phyloP scores from a whole-genome alignment of 2,329 filamentous ascomycete species.

The Salinomyces thailandicus region DNA sequence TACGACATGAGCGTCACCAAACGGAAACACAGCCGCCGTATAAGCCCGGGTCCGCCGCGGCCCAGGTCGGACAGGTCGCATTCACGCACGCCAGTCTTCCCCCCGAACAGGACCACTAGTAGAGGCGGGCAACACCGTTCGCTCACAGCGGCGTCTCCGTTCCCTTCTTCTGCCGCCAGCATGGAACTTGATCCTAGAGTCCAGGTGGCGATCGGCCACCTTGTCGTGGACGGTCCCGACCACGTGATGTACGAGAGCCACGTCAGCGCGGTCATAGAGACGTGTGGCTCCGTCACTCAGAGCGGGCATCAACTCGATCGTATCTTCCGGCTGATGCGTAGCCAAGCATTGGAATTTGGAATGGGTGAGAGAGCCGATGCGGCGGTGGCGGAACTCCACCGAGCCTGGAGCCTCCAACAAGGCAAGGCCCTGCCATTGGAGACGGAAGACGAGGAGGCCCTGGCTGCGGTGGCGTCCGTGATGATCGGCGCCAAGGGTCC shows the following conservation, averaged over 20 bases:
- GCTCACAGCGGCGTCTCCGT: too few species aligned
- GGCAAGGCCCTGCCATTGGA: background rate
- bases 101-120: too few species aligned
- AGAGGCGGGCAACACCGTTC: background rate
- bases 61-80: too few species aligned
- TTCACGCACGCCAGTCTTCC: too few species aligned
- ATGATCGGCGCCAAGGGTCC: too few species aligned
- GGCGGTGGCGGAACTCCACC: background rate
- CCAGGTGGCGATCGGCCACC: background rate
- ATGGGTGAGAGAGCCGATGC: background rate
- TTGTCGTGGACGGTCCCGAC: background rate
- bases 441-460: background rate
- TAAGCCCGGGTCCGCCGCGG: too few species aligned
- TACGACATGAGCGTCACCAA: too few species aligned
- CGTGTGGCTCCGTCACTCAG: background rate
- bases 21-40: too few species aligned
- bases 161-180: background rate
- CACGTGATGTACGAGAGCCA: background rate
- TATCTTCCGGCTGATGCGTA: background rate
- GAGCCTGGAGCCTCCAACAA: background rate
- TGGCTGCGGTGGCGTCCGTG: background rate
- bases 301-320: background rate
- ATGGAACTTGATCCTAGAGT: background rate
- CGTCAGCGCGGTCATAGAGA: background rate
- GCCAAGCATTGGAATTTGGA: background rate